Base-by-base conservation (phyloP, 2,329 filamentous ascomycete genomes). In the Colletotrichum lindemuthianum region DNA sequence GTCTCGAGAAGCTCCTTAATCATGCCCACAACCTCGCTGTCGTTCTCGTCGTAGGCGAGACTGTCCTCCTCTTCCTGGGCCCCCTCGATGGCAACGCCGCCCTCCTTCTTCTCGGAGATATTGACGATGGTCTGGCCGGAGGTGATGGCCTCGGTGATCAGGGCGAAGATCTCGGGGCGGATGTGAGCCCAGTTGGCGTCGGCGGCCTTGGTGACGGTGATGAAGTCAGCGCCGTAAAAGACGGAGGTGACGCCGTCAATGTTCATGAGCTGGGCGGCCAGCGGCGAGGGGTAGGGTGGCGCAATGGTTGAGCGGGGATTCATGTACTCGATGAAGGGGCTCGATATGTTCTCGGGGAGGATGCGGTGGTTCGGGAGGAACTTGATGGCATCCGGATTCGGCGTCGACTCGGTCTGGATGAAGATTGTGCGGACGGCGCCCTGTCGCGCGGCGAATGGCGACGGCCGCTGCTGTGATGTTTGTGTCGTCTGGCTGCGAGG, bases 1-100 rank as follows among this genome's bases (percentile, higher is more conserved):
- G 96, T 99, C 79, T 99, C 96, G 40, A 99, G 84, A 37, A 99
- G 82, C 80, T 99, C 96, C 81, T 98, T 97, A 80, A 99, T 98
- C 96, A 98, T 98, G 64, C 93, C 91, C 8, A 99, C 91, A 10
- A 97, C 92, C 79, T 99, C 96, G 69, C 90, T 90, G 75, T 99
- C 96, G 67, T 96, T 90, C 74, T 97, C 93, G 71, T 95, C 89
- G 76, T 95, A 97, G 24, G 87, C 87, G 55, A 97, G 81, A 65
- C 88, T 91, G 72, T 97, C 93, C 66, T 87, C 82, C 72, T 88
- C 86, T 53, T 77, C 78, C 63, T 79, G 79, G 72, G 86, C 80
- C 34, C 81, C 79, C 67, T 71, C 43, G n/a, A 13, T 54, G 5
- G 59, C 65, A 6, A 68, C 68, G 2, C 70, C 73, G 70, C 74